Conservation (phyloP, 257 asterid genomes). For the Mentha longifolia region DNA sequence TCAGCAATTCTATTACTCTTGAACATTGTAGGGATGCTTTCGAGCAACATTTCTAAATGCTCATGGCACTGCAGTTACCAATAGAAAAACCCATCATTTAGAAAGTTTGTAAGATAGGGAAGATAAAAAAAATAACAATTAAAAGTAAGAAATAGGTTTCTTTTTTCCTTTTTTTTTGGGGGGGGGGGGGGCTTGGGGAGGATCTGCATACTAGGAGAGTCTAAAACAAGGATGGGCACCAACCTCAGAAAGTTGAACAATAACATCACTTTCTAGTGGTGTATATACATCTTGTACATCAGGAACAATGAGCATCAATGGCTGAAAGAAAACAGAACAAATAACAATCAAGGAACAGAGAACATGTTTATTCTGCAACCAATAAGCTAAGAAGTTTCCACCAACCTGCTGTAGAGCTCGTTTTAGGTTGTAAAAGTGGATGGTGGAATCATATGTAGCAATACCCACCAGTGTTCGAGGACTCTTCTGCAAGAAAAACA, state of each 20-base stretch:
- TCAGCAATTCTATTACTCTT: slow-evolving; percentile 79
- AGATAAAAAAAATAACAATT: background rate
- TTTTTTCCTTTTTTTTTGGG: too few species aligned
- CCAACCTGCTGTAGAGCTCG: slow-evolving; percentile 85
- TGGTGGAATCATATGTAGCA: slow-evolving; percentile 94
- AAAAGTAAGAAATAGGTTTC: too few species aligned
- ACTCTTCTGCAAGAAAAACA: slow-evolving; percentile 75
- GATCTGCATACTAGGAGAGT: slow-evolving; percentile 22
- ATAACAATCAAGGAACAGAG: slow-evolving; percentile 1
- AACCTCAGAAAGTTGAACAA: slow-evolving; percentile 95
- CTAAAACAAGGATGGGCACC: slow-evolving; percentile 35
- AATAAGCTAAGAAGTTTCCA: slow-evolving; percentile 24
- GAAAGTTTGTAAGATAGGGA: background rate
- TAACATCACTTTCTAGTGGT: slow-evolving; percentile 89
- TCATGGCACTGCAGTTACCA: slow-evolving; percentile 74
- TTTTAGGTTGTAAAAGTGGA: slow-evolving; percentile 95
- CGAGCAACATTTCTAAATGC: slow-evolving; percentile 83
- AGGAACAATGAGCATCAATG: slow-evolving; percentile 96
- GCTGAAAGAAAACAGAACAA: slow-evolving; percentile 62
- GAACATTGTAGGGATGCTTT: slow-evolving; percentile 89
- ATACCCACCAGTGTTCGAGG: slow-evolving; percentile 92
- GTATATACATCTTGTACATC: slow-evolving; percentile 98
- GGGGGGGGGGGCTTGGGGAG: too few species aligned
- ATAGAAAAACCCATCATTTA: slow-evolving; percentile 17
- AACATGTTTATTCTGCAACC: slow-evolving; percentile 11